Evolutionary conservation across 139 green algal genomes (phyloP), one percentile per base, ranked within the genome.

Genomic region (Dunaliella sp.): DNA sequence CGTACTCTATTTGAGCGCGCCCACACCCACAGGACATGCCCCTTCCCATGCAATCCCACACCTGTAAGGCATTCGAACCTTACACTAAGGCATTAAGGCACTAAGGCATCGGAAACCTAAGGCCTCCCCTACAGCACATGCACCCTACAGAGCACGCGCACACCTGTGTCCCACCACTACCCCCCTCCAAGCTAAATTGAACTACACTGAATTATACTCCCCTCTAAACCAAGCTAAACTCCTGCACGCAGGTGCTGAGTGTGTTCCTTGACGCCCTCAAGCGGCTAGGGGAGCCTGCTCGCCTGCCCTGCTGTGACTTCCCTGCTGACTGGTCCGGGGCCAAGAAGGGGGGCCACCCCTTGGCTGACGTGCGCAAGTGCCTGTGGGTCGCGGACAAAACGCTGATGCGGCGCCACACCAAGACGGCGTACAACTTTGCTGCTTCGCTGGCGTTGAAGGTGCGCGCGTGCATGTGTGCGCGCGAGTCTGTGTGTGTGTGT

Each of bases 331-430:
- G 31, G 82, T 74, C 81, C 82, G 36, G 73, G 2, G 36, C 85
- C 25, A 82, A 38, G 31, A 82, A 87, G 84, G 89, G 89, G 1
- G 81, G 82, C 28, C 34, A 75, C 0, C 48, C 73, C 16, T 33
- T 81, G 31, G 86, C 85, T 38, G 89, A 92, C 34, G 81, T 92
- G 74, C 86, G 89, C 83, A 92, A 92, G 84, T 88, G 86, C 80
- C 81, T 92, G 84, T 92, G 78, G 77, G 80, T 82, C 30, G 58
- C 79, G 1, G 65, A 85, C 77, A 65, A 85, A 73, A 48, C 88
- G 74, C 83, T 91, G 74, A 84, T 88, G 80, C 84, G 81, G 36
- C 83, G 86, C 31, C 77, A 85, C 58, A 82, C 82, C 36, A 88
- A 89, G 83, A 86, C 83, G 16, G 83, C 88, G n/a, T 91, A 89